A percentile compares a stretch with the other conserved stretches of the same genome.
phyloP scores from a whole-genome alignment of 495 filamentous ascomycete species.

The Cercophora samala region DNA sequence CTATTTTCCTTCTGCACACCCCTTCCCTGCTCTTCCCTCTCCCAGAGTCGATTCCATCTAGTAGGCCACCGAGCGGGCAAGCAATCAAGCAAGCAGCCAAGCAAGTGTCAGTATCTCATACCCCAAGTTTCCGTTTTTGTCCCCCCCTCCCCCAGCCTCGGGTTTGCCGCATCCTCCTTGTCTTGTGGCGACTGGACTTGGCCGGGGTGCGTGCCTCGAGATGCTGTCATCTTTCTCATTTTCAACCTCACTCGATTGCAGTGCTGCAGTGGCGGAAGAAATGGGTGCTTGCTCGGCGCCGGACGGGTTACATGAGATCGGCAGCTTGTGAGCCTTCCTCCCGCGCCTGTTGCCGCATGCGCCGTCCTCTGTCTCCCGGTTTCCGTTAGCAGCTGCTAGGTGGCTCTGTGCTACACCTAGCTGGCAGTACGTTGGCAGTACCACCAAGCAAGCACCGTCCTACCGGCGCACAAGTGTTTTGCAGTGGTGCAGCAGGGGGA shows the following conservation, averaged over 20 bases:
- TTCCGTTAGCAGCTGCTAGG: constrained; percentile 18
- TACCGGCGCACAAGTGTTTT: constrained; percentile 39
- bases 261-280: constrained; percentile 20
- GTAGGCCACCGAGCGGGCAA: background rate
- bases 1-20: constrained; percentile 11
- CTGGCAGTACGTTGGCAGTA: constrained; percentile 36
- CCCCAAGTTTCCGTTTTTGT: constrained; percentile 4
- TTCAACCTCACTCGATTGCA: constrained; percentile 9
- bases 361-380: constrained; percentile 41
- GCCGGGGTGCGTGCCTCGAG: background rate
- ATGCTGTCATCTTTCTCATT: constrained; percentile 10
- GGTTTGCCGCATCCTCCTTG: background rate
- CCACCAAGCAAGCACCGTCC: constrained; percentile 28
- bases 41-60: background rate
- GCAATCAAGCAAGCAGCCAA: background rate
- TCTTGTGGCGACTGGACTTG: background rate
- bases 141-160: background rate
- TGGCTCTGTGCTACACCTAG: constrained; percentile 42
- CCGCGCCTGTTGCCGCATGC: constrained; percentile 32
- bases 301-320: constrained; percentile 36
- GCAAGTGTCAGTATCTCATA: background rate
- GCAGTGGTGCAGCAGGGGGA: constrained; percentile 15
- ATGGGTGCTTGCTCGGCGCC: constrained; percentile 34
- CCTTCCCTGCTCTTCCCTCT: background rate
- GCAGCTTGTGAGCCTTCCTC: constrained; percentile 29